Evolutionary conservation across 2,329 filamentous ascomycete genomes (phyloP).

Genomic region (Verticillium klebahnii): DNA sequence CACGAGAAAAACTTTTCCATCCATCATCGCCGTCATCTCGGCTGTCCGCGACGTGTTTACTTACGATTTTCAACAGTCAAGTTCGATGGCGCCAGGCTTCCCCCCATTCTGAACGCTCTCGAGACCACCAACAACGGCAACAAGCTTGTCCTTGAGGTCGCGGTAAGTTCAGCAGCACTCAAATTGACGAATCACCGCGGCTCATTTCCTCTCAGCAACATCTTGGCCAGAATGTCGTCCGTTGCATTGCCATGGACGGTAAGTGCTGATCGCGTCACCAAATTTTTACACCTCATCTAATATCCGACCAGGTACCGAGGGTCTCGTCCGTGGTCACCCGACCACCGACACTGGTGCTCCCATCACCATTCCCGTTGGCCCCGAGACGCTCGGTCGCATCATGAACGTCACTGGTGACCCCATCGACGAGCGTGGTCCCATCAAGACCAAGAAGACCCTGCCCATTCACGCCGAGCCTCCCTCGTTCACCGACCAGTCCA

Average conservation of each 20-base stretch:
- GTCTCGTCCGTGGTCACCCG: slow-evolving; percentile 89
- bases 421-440: slow-evolving; percentile 98
- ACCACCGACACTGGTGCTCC: slow-evolving; percentile 86
- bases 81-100: slow-evolving; percentile 91
- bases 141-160: slow-evolving; percentile 94
- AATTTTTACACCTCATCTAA: slow-evolving; percentile 14
- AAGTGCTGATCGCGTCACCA: slow-evolving; percentile 32
- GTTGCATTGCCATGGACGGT: slow-evolving; percentile 99
- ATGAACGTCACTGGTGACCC: slow-evolving; percentile 99
- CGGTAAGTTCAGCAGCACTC: slow-evolving; percentile 54
- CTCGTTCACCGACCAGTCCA: slow-evolving; percentile 91
- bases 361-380: slow-evolving; percentile 94
- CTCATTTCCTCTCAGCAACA: slow-evolving; percentile 73
- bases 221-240: slow-evolving; percentile 97
- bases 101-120: slow-evolving; percentile 95
- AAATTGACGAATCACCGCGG: slow-evolving; percentile 2
- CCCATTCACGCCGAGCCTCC: slow-evolving; percentile 96
- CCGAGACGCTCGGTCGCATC: slow-evolving; percentile 93
- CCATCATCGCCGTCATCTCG: background rate
- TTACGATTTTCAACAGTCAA: slow-evolving; percentile 63
- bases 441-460: slow-evolving; percentile 83
- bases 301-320: slow-evolving; percentile 77
- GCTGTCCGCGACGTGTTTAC: background rate
- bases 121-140: slow-evolving; percentile 86
- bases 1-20: slow-evolving; percentile 1